A percentile compares a stretch with the other conserved stretches of the same genome.
Conservation (phyloP, 192 early-diverging fungal species). For the Coemansia sp. region DNA sequence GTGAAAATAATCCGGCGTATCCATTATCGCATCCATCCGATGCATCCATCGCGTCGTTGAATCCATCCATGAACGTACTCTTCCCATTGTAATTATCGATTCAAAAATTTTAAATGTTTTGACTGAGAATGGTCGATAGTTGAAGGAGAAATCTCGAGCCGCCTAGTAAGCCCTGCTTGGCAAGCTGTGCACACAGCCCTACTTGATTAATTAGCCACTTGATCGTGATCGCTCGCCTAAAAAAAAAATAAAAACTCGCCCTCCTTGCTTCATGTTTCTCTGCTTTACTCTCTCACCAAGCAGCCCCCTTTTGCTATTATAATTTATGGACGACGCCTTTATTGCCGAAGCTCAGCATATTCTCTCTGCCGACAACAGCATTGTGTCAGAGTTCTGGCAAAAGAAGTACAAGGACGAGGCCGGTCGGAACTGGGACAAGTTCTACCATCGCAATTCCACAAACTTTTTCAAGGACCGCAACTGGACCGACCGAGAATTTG, state of each 20-base stretch:
- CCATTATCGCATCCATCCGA: conserved; percentile 13
- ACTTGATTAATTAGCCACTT: neutral
- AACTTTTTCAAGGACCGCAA: conserved; percentile 97
- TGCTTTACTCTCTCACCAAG: neutral
- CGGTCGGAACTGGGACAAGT: conserved; percentile 77
- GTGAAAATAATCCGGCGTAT: neutral
- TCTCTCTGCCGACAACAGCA: conserved; percentile 62
- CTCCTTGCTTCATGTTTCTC: neutral
- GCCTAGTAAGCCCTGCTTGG: neutral
- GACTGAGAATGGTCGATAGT: conserved; percentile 1
- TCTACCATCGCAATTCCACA: conserved; percentile 81
- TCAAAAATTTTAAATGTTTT: conserved; percentile 7
- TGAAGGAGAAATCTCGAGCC: conserved; percentile 11
- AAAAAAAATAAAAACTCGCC: neutral
- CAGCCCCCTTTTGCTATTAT: neutral
- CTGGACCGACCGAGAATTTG: conserved; percentile 94
- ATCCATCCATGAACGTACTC: conserved; percentile 27
- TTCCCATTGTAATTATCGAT: conserved; percentile 37
- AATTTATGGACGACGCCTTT: conserved; percentile 52
- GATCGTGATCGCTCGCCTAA: neutral
- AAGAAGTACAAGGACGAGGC: conserved; percentile 79
- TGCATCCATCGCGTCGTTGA: conserved; percentile 18
- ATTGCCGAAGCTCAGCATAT: conserved; percentile 57
- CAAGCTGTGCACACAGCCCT: neutral
- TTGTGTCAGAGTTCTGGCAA: conserved; percentile 71